Evolutionary conservation across 352 stramenopile species (phyloP), one percentile per base, ranked within the genome.

Genomic region (Phytophthora kernoviae): DNA sequence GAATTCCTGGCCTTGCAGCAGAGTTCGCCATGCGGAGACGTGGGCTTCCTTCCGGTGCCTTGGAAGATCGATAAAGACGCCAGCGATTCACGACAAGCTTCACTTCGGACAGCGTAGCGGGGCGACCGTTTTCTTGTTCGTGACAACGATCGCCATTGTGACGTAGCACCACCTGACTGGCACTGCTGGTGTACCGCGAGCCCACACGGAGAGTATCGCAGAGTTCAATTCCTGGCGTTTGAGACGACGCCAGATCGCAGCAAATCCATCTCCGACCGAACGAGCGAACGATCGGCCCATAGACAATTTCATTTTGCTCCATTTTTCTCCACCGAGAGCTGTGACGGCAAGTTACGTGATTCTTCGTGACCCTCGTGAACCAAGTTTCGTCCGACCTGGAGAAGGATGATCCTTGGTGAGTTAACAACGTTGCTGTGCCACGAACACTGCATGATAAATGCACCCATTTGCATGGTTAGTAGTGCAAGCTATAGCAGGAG

Each of bases 81-180:
- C 34, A 33, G 41, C 34, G 34, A 54, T 54, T 54, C 52, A 48
- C 43, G 53, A 44, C 48, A 14, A 17, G 33, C 10, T 9, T 17
- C 8, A 24, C 58, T 54, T 65, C 58, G 43, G 22, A 61, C 58
- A 51, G 58, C 43, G 45, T 53, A 43, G 39, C 50, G 30, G 20
- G 17, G 14, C 45, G 46, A 17, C 41, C 57, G 22, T 65, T 65
- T 48, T 59, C 20, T 63, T 44, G 37, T 42, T 51, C 49, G 20
- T 18, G 22, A 26, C 39, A 40, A 43, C 42, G 27, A 24, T 40
- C 26, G 10, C 39, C 26, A 44, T 9, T 9, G 20, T 18, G 9
- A 47, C 4, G 22, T 47, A 33, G 41, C 21, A 24, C 11, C 15
- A 24, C 39, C 18, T 10, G 15, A 14, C 39, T 24, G 24, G 33